Evolutionary conservation across 1,284 basidiomycete genomes (phyloP), one percentile per base, ranked within the genome.

Genomic region (Irpex lacteus): DNA sequence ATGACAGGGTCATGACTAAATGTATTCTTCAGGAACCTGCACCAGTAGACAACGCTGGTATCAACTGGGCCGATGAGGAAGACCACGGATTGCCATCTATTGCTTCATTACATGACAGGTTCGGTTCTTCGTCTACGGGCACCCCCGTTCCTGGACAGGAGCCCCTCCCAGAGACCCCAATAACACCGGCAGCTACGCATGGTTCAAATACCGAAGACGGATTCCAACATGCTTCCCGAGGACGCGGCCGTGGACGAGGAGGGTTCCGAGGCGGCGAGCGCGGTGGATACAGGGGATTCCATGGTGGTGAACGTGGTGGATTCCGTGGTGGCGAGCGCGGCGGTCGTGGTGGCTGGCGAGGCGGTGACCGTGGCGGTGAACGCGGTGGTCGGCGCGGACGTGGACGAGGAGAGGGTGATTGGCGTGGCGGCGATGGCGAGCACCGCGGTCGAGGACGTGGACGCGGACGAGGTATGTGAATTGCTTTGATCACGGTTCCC

Each of bases 31-130:
- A 72, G 74, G 67, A 64, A n/a, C 80, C 67, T 77, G 80, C 67
- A 76, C 78, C 52, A 77, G 79, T 55, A 78, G 69, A 63, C 81
- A 64, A 85, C 26, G 68, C 66, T 26, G 71, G 78, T 40, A 70
- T 81, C 34, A 76, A 79, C 68, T 82, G 80, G 80, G 80, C 80
- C 1, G 83, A 84, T 34, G 86, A 81, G 47, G 77, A 79, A n/a
- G 77, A 78, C 53, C 76, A 75, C 18, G 80, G 74, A 15, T 72
- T 81, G 2, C 80, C 80, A 15, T 71, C 78, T 0, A 75, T 81
- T 38, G 76, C 75, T 4, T 74, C 75, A 37, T 69, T 81, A 19
- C 79, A 81, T 58, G 79, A 76, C 32, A 76, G 76, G 63, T 81
- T 81, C 64, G 79, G 80, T 15, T 77, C 78, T 5, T 75, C 78